Base-by-base conservation (phyloP, 2,329 filamentous ascomycete genomes). In the Pseudocercospora musae region DNA sequence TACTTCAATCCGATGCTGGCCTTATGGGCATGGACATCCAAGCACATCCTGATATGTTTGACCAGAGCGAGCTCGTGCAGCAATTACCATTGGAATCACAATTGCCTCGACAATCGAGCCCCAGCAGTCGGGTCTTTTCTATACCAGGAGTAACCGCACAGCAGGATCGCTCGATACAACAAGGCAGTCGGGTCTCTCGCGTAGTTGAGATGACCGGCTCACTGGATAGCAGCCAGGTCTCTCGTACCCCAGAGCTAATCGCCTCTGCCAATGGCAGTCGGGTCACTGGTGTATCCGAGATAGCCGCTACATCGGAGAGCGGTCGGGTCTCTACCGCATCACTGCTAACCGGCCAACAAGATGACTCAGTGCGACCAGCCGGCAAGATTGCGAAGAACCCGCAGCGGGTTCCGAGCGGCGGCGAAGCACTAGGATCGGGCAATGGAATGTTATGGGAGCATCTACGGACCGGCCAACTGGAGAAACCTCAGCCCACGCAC, bases 391-490 rank as follows among this genome's bases (percentile, higher is more conserved):
- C 46, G 46, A 50, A 8, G 13, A 23, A 15, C 23, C 46, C 13
- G 18, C 46, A 50, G 46, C 46, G 46, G 23, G 46, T 40, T 61
- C 37, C 52, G 46, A 49, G 52, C 29, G 53, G 48, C 25, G 42
- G 49, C 25, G 37, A 58, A 21, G 18, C 25, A 27, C 18, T 20
- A 48, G 49, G 27, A 21, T 31, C 44, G 15, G 64, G 55, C 23
- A 54, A 62, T 58, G 62, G 59, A 18, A 64, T 65, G 58, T 58
- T 66, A 15, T 68, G 66, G 63, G 65, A 69, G 57, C 59, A 66
- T 53, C 59, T 69, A 18, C 59, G 65, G 2, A 66, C 62, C 10
- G 66, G 62, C 25, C 64, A 69, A 44, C 44, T 54, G 8, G 63
- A 65, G 15, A 46, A 48, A 33, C 61, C 60, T 58, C 62, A 59